These are phyloP conservation scores for Lactarius evosmus DNA, from an alignment of 768 basidiomycete species.

Conservation along the genomic window DNA sequence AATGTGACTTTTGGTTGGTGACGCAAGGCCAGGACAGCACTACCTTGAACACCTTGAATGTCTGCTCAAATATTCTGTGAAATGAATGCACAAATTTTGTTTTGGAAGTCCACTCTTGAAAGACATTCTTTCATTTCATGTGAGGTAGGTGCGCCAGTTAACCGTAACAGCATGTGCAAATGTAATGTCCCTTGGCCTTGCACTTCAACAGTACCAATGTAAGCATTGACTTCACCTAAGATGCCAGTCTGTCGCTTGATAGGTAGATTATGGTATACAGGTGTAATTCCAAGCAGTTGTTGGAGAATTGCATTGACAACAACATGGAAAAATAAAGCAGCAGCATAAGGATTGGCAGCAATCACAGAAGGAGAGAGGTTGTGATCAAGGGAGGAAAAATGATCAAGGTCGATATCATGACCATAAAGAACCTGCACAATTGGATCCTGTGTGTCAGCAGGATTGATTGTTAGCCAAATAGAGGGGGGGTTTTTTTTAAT, in stretches of 20 bases:
- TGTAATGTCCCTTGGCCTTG: conserved; percentile 45
- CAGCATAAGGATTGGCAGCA: neutral
- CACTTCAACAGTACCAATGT: conserved; percentile 40
- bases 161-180: conserved; percentile 41
- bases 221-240: conserved; percentile 35
- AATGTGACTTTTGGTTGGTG: too few species aligned
- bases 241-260: conserved; percentile 35
- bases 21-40: too few species aligned
- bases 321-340: neutral
- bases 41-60: too few species aligned
- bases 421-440: conserved; percentile 45
- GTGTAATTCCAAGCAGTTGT: conserved; percentile 22
- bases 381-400: conserved; percentile 34
- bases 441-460: conserved; percentile 41
- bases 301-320: neutral
- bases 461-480: conserved; percentile 47
- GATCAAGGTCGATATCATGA: conserved; percentile 42
- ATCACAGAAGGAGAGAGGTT: conserved; percentile 42
- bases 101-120: conserved; percentile 32
- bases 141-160: conserved; percentile 34
- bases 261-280: conserved; percentile 41
- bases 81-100: conserved; percentile 35
- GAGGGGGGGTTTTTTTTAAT: neutral
- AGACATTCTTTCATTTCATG: conserved; percentile 33
- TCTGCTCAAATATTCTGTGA: too few species aligned